phyloP scores from a whole-genome alignment of 129 eudicot species.

The Artemisia annua region DNA sequence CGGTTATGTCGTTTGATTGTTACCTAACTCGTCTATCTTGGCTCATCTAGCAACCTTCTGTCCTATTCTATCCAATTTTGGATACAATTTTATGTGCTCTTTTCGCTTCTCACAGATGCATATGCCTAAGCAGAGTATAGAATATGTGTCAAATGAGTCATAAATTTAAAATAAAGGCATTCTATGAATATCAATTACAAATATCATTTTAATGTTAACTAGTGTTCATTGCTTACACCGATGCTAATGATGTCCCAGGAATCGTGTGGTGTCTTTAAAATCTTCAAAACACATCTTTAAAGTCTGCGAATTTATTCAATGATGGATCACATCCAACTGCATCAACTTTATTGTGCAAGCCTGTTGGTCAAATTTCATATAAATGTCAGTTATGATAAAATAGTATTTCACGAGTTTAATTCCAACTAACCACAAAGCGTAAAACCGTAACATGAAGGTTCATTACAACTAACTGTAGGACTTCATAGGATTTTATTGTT shows the following conservation, averaged over 20 bases:
- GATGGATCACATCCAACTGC: constrained; percentile 54
- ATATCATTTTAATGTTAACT: no score
- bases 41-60: no score
- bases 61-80: no score
- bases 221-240: constrained; percentile 52
- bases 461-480: neutral
- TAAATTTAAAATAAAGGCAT: no score
- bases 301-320: constrained; percentile 52
- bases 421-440: neutral
- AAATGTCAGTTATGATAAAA: neutral
- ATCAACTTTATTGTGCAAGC: constrained; percentile 78
- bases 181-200: no score
- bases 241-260: constrained; percentile 93
- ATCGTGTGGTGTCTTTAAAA: constrained; percentile 90
- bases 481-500: neutral
- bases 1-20: no score
- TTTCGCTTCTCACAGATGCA: no score
- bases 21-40: no score
- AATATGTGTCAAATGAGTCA: no score
- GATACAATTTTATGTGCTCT: no score
- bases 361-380: constrained; percentile 39
- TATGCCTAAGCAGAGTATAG: no score
- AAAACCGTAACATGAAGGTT: constrained; percentile 5
- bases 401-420: neutral
- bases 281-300: constrained; percentile 88